Percentiles rank a stretch among this genome's conserved stretches.
These are phyloP conservation scores for Papiliotrema fonsecae DNA, from an alignment of 1,284 basidiomycete genomes.

Conservation along the genomic window DNA sequence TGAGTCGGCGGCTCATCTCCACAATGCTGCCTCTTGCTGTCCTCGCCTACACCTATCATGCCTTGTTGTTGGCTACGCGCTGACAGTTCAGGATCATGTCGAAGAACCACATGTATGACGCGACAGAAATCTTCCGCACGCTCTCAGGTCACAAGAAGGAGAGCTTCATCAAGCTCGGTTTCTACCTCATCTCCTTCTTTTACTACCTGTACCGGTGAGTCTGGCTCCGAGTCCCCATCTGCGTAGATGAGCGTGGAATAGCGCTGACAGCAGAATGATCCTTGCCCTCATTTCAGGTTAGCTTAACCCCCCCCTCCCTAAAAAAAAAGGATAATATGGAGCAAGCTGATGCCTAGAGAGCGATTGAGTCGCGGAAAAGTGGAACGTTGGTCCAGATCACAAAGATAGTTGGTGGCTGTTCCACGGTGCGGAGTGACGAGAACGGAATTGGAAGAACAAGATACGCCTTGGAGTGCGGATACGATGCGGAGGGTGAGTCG, in stretches of 20 bases:
- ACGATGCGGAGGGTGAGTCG: not conserved
- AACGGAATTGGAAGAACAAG: not conserved
- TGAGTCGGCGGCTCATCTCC: no score
- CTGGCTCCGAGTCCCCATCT: not conserved
- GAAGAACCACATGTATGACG: slow-evolving; percentile 97
- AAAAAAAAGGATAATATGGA: not conserved
- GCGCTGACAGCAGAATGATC: slow-evolving; percentile 63
- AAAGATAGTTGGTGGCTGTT: not conserved
- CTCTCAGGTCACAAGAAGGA: slow-evolving; percentile 93
- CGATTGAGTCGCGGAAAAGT: not conserved
- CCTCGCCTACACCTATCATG: not conserved
- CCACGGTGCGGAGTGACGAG: not conserved
- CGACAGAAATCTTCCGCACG: slow-evolving; percentile 98
- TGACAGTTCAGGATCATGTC: slow-evolving; percentile 68
- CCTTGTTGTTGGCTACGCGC: not conserved
- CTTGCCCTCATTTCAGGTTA: slow-evolving; percentile 70
- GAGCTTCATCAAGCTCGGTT: slow-evolving; percentile 91
- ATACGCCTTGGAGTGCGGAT: not conserved
- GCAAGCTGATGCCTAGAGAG: not conserved
- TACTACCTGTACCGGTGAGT: slow-evolving; percentile 90
- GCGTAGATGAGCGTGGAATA: slow-evolving; percentile 1
- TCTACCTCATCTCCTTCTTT: slow-evolving; percentile 92
- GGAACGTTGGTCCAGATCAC: not conserved
- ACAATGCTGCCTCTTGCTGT: not conserved
- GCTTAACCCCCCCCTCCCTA: not conserved